Percentiles rank a stretch among this genome's conserved stretches.
phyloP scores from a whole-genome alignment of 768 basidiomycete genomes.

The Asterophora parasitica region DNA sequence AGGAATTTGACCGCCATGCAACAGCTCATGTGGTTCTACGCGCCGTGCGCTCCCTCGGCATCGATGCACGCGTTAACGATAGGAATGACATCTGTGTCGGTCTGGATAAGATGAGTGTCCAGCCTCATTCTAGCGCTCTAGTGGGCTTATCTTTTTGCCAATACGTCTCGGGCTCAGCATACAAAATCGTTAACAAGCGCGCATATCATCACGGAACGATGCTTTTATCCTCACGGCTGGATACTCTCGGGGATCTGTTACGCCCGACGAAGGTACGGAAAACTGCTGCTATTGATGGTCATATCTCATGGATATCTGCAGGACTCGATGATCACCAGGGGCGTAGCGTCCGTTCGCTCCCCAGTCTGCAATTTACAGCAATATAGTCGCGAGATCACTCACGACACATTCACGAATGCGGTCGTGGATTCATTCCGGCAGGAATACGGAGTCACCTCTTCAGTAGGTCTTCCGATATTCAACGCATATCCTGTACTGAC shows the following conservation, averaged over 20 bases:
- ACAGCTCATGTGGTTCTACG: slow-evolving; percentile 76
- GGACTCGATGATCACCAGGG: slow-evolving; percentile 79
- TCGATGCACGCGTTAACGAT: slow-evolving; percentile 79
- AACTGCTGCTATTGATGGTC: neutral
- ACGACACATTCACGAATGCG: slow-evolving; percentile 67
- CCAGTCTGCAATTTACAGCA: slow-evolving; percentile 81
- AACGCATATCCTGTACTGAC: neutral
- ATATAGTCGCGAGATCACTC: slow-evolving; percentile 46
- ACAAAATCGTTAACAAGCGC: slow-evolving; percentile 85
- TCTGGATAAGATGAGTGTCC: slow-evolving; percentile 76
- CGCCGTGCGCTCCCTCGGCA: slow-evolving; percentile 71
- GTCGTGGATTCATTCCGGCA: slow-evolving; percentile 63
- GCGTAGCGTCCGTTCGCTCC: slow-evolving; percentile 87
- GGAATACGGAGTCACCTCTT: slow-evolving; percentile 41
- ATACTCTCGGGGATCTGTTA: slow-evolving; percentile 68
- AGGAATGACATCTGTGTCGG: slow-evolving; percentile 89
- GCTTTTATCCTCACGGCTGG: slow-evolving; percentile 82
- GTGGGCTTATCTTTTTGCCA: slow-evolving; percentile 12
- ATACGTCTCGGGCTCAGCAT: slow-evolving; percentile 96
- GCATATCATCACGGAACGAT: slow-evolving; percentile 99
- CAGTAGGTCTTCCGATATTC: slow-evolving; percentile 18
- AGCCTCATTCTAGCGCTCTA: neutral
- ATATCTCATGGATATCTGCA: slow-evolving; percentile 22
- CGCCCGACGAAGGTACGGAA: slow-evolving; percentile 54
- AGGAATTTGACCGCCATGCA: slow-evolving; percentile 69